Base-by-base conservation (phyloP, 2,329 filamentous ascomycete species). In the Penicillium sp. region DNA sequence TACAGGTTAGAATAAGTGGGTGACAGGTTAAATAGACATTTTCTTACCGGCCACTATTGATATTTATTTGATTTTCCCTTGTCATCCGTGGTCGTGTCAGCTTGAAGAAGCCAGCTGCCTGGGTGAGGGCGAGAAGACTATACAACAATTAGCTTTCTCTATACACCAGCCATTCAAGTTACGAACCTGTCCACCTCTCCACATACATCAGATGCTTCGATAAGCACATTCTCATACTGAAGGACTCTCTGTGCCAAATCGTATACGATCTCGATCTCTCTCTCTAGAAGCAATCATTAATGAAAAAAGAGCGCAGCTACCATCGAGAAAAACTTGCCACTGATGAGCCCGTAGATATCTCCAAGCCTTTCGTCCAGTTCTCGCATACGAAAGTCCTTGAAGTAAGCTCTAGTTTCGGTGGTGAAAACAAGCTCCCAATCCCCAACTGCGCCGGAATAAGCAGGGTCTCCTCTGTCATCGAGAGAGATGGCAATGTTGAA, bases 241-340 rank as follows among this genome's bases (percentile, higher is more conserved):
- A 96, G 75, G 14, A 96, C 77, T 33, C 77, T 79, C 42, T 88
- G 82, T 1, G 89, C 84, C 27, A 99, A 81, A 3, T 81, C 76
- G 63, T 96, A 88, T 0, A 94, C 81, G 39, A 97, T 89, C 60
- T 96, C 89, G 40, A 96, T 92, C 68, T 99, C 92, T 49, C 84
- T 84, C 64, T 96, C 92, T 88, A 7, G 5, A 13, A 25, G 39
- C 18, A 10, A 27, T 41, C 5, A 10, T 38, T 13, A 39, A 18
- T 14, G 20, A 5, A 2, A 45, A 30, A 35, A 9, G 7, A 11
- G 44, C 11, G 53, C 39, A 49, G 27, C 11, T 16, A 44, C 18
- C 5, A 35, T 43, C 16, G 31, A 25, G 18, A 10, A 20, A 44
- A 36, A n/a, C 79, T 66, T 76, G 89, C 89, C 88, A 62, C 89